These are phyloP conservation scores for Coemansia sp. DNA, from an alignment of 192 early-diverging fungal genomes.

Conservation along the genomic window DNA sequence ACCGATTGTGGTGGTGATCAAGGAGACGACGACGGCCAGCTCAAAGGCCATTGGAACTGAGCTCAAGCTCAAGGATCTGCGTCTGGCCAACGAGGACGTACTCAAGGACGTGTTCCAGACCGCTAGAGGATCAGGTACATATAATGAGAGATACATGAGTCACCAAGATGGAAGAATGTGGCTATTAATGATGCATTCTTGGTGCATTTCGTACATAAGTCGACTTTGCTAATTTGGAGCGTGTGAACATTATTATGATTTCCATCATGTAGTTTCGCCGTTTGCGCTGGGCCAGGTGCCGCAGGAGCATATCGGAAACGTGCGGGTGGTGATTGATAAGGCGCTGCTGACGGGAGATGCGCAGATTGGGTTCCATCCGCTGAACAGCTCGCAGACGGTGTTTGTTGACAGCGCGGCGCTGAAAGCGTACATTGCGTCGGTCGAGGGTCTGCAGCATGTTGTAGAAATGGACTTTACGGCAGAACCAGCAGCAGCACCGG, in stretches of 20 bases:
- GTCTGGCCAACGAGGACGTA: constrained; percentile 70
- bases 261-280: constrained; percentile 62
- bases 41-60: constrained; percentile 55
- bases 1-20: constrained; percentile 65
- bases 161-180: background rate
- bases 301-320: constrained; percentile 54
- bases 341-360: constrained; percentile 55
- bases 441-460: constrained; percentile 59
- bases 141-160: background rate
- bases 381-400: constrained; percentile 57
- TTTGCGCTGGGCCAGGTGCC: constrained; percentile 68
- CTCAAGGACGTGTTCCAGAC: constrained; percentile 58
- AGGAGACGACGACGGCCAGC: constrained; percentile 56
- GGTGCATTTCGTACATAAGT: background rate
- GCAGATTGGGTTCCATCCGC: constrained; percentile 68
- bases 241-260: background rate
- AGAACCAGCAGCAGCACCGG: constrained; percentile 54
- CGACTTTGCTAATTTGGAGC: background rate
- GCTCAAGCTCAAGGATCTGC: constrained; percentile 68
- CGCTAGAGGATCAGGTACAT: constrained; percentile 61
- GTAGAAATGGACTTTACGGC: constrained; percentile 58
- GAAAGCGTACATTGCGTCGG: constrained; percentile 58
- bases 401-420: constrained; percentile 61
- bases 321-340: constrained; percentile 76
- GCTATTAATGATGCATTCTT: background rate